phyloP scores from a whole-genome alignment of 768 basidiomycete genomes.

The Termitomyces sp. region DNA sequence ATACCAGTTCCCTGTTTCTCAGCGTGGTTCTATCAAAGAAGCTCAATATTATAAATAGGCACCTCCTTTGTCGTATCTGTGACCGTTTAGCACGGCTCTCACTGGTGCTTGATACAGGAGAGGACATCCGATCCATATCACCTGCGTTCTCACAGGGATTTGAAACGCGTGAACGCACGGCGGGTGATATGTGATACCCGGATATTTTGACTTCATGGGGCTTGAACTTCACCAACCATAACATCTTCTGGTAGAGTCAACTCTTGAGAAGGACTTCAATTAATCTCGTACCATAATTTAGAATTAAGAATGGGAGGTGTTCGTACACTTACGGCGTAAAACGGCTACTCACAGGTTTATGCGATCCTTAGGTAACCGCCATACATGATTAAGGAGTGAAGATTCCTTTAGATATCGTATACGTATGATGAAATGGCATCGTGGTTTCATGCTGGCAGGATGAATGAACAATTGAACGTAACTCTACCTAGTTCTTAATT shows the following conservation, averaged over 20 bases:
- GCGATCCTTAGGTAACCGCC: not conserved
- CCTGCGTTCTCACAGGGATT: not conserved
- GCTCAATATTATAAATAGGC: not conserved
- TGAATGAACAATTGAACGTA: not conserved
- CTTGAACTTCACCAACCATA: not conserved
- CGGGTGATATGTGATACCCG: no score
- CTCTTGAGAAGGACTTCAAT: not conserved
- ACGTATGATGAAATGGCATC: not conserved
- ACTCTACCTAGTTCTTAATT: not conserved
- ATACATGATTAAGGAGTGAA: not conserved
- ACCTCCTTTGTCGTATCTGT: slow-evolving; percentile 2
- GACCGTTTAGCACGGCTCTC: not conserved
- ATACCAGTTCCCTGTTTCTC: not conserved
- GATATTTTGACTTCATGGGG: not conserved
- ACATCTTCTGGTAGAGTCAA: not conserved
- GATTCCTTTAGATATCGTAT: not conserved
- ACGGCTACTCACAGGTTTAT: not conserved
- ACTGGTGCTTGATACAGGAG: not conserved
- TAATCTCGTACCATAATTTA: not conserved
- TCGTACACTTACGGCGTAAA: not conserved
- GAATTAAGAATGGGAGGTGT: not conserved
- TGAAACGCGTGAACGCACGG: not conserved
- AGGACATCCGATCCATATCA: not conserved
- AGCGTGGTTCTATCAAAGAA: slow-evolving; percentile 1
- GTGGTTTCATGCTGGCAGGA: not conserved